A percentile compares a stretch with the other conserved stretches of the same genome.
phyloP scores from a whole-genome alignment of 2,329 filamentous ascomycete genomes.

The Penicillium sp. region DNA sequence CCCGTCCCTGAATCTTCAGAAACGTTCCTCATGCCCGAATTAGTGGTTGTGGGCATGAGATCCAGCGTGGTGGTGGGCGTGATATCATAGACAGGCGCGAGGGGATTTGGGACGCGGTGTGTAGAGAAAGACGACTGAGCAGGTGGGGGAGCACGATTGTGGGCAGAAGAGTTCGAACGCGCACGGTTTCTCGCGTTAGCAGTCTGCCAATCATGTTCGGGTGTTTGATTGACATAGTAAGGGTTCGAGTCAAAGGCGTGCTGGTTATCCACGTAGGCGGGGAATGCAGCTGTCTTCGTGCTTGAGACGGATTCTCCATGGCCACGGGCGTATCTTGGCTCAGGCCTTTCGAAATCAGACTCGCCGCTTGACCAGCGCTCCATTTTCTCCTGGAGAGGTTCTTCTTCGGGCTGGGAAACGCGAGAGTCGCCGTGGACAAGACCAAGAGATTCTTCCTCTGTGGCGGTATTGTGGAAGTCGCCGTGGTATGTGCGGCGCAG shows the following conservation, averaged over 20 bases:
- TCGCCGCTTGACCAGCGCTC: slow-evolving; percentile 29
- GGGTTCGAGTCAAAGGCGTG: slow-evolving; percentile 25
- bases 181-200: slow-evolving; percentile 12
- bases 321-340: slow-evolving; percentile 18
- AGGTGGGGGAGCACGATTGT: slow-evolving; percentile 19
- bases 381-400: slow-evolving; percentile 31
- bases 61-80: slow-evolving; percentile 14
- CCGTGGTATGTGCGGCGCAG: slow-evolving; percentile 43
- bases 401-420: slow-evolving; percentile 20
- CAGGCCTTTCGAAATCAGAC: slow-evolving; percentile 23
- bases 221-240: slow-evolving; percentile 24
- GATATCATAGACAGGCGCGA: slow-evolving; percentile 37
- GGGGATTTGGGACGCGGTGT: slow-evolving; percentile 32
- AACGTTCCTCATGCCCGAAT: slow-evolving; percentile 14
- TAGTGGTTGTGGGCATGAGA: slow-evolving; percentile 1
- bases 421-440: slow-evolving; percentile 74
- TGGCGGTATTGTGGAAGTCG: slow-evolving; percentile 53
- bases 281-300: slow-evolving; percentile 29
- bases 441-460: slow-evolving; percentile 80
- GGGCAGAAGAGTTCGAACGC: slow-evolving; percentile 22
- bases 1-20: slow-evolving; percentile 25
- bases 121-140: slow-evolving; percentile 26
- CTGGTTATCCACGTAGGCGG: slow-evolving; percentile 30
- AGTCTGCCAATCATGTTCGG: slow-evolving; percentile 16
- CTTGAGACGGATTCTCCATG: slow-evolving; percentile 28